These are phyloP conservation scores for Phytopythium cucurbitacearum DNA, from an alignment of 352 stramenopile genomes.

Conservation along the genomic window DNA sequence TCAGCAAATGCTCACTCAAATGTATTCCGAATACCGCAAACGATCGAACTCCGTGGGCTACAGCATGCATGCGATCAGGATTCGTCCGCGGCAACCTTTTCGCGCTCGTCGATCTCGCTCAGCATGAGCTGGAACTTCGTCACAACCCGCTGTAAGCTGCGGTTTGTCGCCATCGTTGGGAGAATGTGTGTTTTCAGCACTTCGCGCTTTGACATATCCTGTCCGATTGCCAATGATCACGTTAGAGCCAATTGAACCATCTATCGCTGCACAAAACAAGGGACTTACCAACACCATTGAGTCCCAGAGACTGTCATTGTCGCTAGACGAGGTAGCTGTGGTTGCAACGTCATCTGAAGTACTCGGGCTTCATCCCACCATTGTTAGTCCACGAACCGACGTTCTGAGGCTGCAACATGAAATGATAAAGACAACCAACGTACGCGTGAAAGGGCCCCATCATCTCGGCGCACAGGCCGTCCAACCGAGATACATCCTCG, in stretches of 20 bases:
- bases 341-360: no score
- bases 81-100: constrained; percentile 17
- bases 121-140: constrained; percentile 84
- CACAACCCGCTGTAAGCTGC: constrained; percentile 75
- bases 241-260: background rate
- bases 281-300: constrained; percentile 41
- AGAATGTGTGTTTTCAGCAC: constrained; percentile 69
- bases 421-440: constrained; percentile 4
- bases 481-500: constrained; percentile 69
- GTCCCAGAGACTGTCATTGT: constrained; percentile 17
- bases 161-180: constrained; percentile 76
- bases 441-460: constrained; percentile 71
- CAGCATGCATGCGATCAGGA: background rate
- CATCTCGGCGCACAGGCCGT: constrained; percentile 75
- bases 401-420: background rate
- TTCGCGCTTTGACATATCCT: constrained; percentile 71
- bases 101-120: constrained; percentile 53
- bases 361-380: no score
- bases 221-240: background rate
- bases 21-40: no score
- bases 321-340: no score
- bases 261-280: background rate
- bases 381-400: no score
- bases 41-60: background rate
- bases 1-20: no score